Conservation (phyloP, 2,329 filamentous ascomycete genomes). For the Beauveria brongniartii region DNA sequence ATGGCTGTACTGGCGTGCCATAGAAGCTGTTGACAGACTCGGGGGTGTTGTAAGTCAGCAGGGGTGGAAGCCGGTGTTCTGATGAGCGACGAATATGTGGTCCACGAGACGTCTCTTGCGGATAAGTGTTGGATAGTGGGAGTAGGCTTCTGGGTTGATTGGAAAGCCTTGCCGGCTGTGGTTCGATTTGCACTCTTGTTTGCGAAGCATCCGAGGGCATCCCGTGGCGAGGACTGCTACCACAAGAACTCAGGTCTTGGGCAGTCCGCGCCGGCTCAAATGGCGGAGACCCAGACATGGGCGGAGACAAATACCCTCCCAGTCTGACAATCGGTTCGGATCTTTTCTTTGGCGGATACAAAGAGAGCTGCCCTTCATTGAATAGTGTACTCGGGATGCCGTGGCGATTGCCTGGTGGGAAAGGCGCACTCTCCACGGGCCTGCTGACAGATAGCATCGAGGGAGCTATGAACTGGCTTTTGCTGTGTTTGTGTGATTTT, state of each 20-base stretch:
- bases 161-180: conserved; percentile 13
- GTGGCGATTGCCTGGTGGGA: conserved; percentile 11
- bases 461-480: not conserved
- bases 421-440: conserved; percentile 12
- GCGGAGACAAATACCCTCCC: conserved; percentile 62
- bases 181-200: conserved; percentile 24
- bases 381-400: conserved; percentile 45
- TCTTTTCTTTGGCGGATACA: conserved; percentile 42
- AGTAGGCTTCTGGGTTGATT: conserved; percentile 12
- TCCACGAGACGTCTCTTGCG: conserved; percentile 18
- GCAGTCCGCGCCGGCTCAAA: conserved; percentile 37
- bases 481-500: not conserved
- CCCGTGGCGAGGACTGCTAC: conserved; percentile 33
- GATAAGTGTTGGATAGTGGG: conserved; percentile 21
- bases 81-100: conserved; percentile 20
- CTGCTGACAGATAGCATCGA: conserved; percentile 12
- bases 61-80: conserved; percentile 19
- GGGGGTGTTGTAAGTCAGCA: conserved; percentile 19
- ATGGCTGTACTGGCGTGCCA: not conserved
- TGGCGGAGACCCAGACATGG: conserved; percentile 64
- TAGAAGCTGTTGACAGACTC: conserved; percentile 7
- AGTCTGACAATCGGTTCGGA: conserved; percentile 46
- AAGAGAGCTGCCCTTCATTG: conserved; percentile 38
- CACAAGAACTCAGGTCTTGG: not conserved
- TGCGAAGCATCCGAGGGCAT: conserved; percentile 41